Conservation (phyloP, 495 filamentous ascomycete genomes). For the Cudoniella acicularis region DNA sequence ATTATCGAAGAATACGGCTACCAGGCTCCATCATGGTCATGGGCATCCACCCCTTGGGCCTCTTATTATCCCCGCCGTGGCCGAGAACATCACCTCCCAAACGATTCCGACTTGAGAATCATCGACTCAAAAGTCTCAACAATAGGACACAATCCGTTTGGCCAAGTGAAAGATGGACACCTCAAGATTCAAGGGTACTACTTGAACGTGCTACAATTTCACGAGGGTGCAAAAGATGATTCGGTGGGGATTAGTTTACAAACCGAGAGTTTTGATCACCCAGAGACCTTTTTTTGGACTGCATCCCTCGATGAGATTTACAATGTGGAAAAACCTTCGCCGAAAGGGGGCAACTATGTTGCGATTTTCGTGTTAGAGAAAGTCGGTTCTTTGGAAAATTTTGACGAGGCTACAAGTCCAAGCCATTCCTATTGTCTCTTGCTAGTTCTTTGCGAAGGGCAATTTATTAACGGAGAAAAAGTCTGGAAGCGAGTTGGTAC, state of each 20-base stretch:
- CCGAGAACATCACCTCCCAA: not conserved
- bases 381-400: not conserved
- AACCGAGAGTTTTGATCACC: not conserved
- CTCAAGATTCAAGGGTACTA: not conserved
- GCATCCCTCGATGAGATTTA: not conserved
- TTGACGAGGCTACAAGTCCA: not conserved
- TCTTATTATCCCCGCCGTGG: not conserved
- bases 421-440: not conserved
- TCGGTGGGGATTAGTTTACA: not conserved
- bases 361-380: not conserved
- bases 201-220: not conserved
- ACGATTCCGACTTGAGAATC: not conserved
- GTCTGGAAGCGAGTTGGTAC: not conserved
- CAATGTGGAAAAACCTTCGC: not conserved
- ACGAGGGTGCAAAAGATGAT: not conserved
- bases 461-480: not conserved
- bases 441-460: not conserved
- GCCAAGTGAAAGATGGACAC: not conserved
- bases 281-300: not conserved
- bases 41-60: not conserved
- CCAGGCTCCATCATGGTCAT: not conserved
- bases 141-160: not conserved
- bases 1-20: not conserved
- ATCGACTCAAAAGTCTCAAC: not conserved
- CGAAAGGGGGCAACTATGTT: not conserved